phyloP scores from a whole-genome alignment of 2,329 filamentous ascomycete species.

The Cryphonectria carpinicola region DNA sequence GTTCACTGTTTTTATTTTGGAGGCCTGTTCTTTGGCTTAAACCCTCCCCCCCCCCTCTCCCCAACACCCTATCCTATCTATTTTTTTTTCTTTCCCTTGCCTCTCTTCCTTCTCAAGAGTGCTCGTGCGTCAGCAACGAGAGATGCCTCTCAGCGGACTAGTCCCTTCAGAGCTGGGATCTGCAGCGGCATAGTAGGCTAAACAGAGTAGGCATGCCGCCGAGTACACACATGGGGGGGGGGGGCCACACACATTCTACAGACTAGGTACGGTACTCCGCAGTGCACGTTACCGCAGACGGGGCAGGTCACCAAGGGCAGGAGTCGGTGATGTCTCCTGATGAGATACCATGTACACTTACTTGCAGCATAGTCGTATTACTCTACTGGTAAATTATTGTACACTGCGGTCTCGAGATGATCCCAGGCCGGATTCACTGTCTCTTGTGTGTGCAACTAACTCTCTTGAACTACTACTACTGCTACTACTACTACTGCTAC shows the following conservation, averaged over 20 bases:
- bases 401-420: not conserved
- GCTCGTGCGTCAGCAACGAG: not conserved
- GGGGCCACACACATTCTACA: no score
- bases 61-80: no score
- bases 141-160: not conserved
- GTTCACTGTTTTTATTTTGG: not conserved
- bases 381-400: not conserved
- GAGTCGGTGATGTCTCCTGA: not conserved
- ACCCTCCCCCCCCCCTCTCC: no score
- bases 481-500: no score
- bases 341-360: not conserved
- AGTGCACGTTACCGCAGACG: slow-evolving; percentile 2
- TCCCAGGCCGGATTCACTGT: not conserved
- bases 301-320: not conserved
- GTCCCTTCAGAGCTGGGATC: not conserved
- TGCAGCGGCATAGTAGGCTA: not conserved
- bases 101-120: not conserved
- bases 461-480: not conserved
- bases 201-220: slow-evolving; percentile 1
- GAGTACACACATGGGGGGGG: not conserved
- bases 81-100: not conserved
- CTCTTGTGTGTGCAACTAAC: not conserved
- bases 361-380: not conserved
- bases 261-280: slow-evolving; percentile 1
- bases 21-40: not conserved